Evolutionary conservation across 2,329 filamentous ascomycete species (phyloP).

Genomic region (Alternaria arborescens): DNA sequence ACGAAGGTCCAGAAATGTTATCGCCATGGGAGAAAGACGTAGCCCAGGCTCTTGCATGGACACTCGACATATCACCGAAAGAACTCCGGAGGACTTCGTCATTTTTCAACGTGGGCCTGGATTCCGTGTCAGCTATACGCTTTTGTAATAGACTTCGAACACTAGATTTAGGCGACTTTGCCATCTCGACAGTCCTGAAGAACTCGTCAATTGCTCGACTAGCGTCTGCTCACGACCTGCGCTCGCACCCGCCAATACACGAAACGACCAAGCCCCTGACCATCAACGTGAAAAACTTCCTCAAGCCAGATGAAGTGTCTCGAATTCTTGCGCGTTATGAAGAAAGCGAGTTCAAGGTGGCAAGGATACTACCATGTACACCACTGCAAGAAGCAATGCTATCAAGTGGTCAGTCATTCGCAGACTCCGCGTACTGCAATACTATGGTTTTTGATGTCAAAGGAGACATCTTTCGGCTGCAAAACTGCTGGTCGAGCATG

Average conservation of each 20-base stretch:
- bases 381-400: slow-evolving; percentile 91
- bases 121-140: slow-evolving; percentile 82
- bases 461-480: slow-evolving; percentile 61
- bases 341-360: slow-evolving; percentile 48
- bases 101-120: slow-evolving; percentile 79
- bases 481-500: slow-evolving; percentile 69
- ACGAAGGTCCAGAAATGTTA: slow-evolving; percentile 56
- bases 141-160: slow-evolving; percentile 67
- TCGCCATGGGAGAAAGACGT: slow-evolving; percentile 66
- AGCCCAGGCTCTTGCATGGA: slow-evolving; percentile 62
- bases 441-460: slow-evolving; percentile 70
- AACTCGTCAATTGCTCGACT: slow-evolving; percentile 73
- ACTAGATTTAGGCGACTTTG: slow-evolving; percentile 58
- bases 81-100: slow-evolving; percentile 72
- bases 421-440: slow-evolving; percentile 73
- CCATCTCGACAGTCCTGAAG: slow-evolving; percentile 75
- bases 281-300: slow-evolving; percentile 16
- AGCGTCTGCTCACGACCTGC: slow-evolving; percentile 36
- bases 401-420: slow-evolving; percentile 60
- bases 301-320: slow-evolving; percentile 23
- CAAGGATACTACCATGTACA: slow-evolving; percentile 78
- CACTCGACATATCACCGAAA: slow-evolving; percentile 56
- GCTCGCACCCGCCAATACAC: background rate
- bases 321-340: slow-evolving; percentile 25
- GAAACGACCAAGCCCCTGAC: background rate